Evolutionary conservation across 371 early-diverging fungal species (phyloP).

Genomic region (Mucor piriformis): DNA sequence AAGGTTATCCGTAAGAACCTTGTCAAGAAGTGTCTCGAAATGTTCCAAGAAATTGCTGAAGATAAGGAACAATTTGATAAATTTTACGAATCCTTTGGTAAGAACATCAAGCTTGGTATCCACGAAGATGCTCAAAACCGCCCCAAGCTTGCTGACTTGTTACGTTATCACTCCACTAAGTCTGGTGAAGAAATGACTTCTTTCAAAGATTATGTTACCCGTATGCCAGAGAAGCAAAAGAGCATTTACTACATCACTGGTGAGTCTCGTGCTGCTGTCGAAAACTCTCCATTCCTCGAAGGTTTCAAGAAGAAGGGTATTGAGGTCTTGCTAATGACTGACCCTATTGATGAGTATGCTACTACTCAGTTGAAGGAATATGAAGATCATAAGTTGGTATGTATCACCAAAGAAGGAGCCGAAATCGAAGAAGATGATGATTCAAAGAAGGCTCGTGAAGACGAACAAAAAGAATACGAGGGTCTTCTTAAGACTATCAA

Average conservation of each 20-base stretch:
- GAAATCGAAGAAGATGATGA: slow-evolving; percentile 97
- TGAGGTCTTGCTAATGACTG: slow-evolving; percentile 95
- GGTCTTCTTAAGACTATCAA: slow-evolving; percentile 82
- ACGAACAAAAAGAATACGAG: slow-evolving; percentile 82
- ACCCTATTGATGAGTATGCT: slow-evolving; percentile 96
- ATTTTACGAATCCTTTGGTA: slow-evolving; percentile 73
- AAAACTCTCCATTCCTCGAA: slow-evolving; percentile 98
- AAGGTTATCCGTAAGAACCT: slow-evolving; percentile 80
- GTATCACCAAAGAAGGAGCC: slow-evolving; percentile 97
- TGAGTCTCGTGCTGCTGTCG: slow-evolving; percentile 90
- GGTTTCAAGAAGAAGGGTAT: slow-evolving; percentile 96
- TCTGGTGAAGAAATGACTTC: slow-evolving; percentile 60
- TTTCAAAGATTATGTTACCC: slow-evolving; percentile 77
- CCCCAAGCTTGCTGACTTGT: slow-evolving; percentile 68
- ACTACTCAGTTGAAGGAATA: slow-evolving; percentile 97
- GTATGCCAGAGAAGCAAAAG: slow-evolving; percentile 81
- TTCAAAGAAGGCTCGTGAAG: slow-evolving; percentile 89
- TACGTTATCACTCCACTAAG: slow-evolving; percentile 74
- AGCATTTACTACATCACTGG: slow-evolving; percentile 98
- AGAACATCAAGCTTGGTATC: slow-evolving; percentile 78
- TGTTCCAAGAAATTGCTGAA: slow-evolving; percentile 68
- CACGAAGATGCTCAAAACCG: slow-evolving; percentile 67
- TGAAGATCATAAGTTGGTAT: slow-evolving; percentile 97
- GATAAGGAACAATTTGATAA: slow-evolving; percentile 72
- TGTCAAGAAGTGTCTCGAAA: slow-evolving; percentile 78